These are phyloP conservation scores for Cadophora sp. DNA, from an alignment of 2,329 filamentous ascomycete species.

Conservation along the genomic window DNA sequence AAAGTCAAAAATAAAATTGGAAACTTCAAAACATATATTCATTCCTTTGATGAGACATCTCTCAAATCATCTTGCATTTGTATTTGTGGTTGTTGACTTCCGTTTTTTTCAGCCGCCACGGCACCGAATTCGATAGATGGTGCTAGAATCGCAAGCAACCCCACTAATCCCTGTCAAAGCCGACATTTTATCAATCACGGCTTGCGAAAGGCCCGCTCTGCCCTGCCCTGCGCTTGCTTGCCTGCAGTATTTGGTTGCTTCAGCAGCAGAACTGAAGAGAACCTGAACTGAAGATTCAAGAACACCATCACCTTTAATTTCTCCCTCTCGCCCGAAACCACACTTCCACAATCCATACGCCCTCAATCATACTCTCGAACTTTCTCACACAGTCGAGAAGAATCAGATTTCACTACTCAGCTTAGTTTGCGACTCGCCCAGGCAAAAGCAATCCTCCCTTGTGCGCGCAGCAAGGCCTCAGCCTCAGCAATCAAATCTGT, in stretches of 20 bases:
- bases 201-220: constrained; percentile 1
- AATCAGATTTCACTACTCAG: background rate
- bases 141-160: constrained; percentile 15
- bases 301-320: background rate
- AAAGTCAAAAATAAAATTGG: background rate
- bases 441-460: constrained; percentile 13
- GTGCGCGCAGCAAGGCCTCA: constrained; percentile 29
- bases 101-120: constrained; percentile 2
- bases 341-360: background rate
- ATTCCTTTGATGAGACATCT: background rate
- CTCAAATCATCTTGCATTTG: background rate
- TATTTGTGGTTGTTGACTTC: background rate
- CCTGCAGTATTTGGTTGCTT: constrained; percentile 8
- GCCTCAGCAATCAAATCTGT: constrained; percentile 28
- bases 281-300: constrained; percentile 4
- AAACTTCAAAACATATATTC: background rate
- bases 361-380: background rate
- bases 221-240: background rate
- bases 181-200: constrained; percentile 16
- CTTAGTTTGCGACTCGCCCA: constrained; percentile 3
- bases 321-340: background rate
- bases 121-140: constrained; percentile 15
- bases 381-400: background rate
- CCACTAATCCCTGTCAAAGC: background rate
- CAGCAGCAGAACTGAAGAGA: constrained; percentile 12